Evolutionary conservation across 495 filamentous ascomycete species (phyloP).

Genomic region (Xylaria sp.): DNA sequence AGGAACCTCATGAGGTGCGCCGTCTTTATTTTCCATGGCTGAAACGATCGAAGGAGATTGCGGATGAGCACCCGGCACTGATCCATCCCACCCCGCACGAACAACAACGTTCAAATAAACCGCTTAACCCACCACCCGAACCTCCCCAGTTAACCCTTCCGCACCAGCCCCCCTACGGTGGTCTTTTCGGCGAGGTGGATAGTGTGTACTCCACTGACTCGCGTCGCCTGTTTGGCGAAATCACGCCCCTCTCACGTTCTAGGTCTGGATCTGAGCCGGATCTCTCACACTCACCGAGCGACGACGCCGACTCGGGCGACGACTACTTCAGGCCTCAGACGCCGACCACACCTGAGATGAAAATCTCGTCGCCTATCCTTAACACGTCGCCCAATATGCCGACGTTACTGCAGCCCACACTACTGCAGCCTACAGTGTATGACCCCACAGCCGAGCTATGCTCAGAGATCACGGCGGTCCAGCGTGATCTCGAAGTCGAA

Average conservation of each 20-base stretch:
- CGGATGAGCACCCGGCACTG: conserved; percentile 27
- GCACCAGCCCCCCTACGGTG: conserved; percentile 28
- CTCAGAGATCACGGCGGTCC: conserved; percentile 50
- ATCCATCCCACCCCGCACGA: conserved; percentile 23
- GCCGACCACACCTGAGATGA: conserved; percentile 35
- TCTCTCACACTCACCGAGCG: conserved; percentile 43
- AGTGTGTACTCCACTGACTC: conserved; percentile 37
- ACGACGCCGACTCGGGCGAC: conserved; percentile 52
- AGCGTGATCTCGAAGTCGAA: conserved; percentile 51
- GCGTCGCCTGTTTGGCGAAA: conserved; percentile 40
- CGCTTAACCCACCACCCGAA: conserved; percentile 24
- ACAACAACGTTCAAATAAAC: conserved; percentile 34
- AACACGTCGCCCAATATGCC: conserved; percentile 49
- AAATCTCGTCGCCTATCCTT: conserved; percentile 53
- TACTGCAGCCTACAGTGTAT: conserved; percentile 54
- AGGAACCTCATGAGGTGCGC: conserved; percentile 30
- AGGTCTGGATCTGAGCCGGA: conserved; percentile 36
- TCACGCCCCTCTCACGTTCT: conserved; percentile 31
- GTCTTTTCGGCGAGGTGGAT: conserved; percentile 38
- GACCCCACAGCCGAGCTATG: conserved; percentile 48
- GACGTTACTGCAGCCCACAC: conserved; percentile 32
- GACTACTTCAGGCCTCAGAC: conserved; percentile 46
- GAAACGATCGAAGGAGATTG: conserved; percentile 32
- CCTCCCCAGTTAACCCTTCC: conserved; percentile 35
- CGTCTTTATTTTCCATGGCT: conserved; percentile 36